A percentile compares a stretch with the other conserved stretches of the same genome.
These are phyloP conservation scores for Colletotrichum eleusines DNA, from an alignment of 2,329 filamentous ascomycete genomes.

Conservation along the genomic window DNA sequence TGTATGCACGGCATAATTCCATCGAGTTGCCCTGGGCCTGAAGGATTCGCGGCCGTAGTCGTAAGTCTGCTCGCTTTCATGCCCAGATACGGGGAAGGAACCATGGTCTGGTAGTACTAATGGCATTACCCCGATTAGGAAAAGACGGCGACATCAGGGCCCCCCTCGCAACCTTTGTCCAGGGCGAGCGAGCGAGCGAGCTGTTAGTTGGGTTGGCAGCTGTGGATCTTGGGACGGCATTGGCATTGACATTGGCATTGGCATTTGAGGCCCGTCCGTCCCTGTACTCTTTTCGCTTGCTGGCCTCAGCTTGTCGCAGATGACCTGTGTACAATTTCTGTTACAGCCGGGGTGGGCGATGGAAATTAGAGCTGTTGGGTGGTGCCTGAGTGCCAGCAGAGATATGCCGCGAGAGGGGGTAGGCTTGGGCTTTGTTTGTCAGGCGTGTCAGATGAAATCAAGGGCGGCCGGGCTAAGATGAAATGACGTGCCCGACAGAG, in stretches of 20 bases:
- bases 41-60: slow-evolving; percentile 14
- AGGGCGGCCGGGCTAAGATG: not conserved
- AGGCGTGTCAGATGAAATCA: slow-evolving; percentile 21
- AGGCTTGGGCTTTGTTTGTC: slow-evolving; percentile 2
- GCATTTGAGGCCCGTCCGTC: slow-evolving; percentile 23
- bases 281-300: slow-evolving; percentile 18
- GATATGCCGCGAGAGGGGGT: not conserved
- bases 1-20: not conserved
- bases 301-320: slow-evolving; percentile 31
- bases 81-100: not conserved
- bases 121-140: not conserved
- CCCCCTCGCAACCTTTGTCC: slow-evolving; percentile 1
- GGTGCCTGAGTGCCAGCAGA: not conserved
- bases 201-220: slow-evolving; percentile 30
- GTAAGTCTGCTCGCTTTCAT: slow-evolving; percentile 12
- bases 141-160: slow-evolving; percentile 2
- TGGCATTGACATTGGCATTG: slow-evolving; percentile 4
- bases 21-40: not conserved
- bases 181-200: too few relatives aligned
- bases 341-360: not conserved
- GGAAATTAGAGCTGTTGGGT: not conserved
- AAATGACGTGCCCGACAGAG: slow-evolving; percentile 18
- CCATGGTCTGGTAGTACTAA: not conserved
- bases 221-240: slow-evolving; percentile 27
- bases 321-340: not conserved